phyloP scores from a whole-genome alignment of 768 basidiomycete genomes.

The Sarcodon sp. region DNA sequence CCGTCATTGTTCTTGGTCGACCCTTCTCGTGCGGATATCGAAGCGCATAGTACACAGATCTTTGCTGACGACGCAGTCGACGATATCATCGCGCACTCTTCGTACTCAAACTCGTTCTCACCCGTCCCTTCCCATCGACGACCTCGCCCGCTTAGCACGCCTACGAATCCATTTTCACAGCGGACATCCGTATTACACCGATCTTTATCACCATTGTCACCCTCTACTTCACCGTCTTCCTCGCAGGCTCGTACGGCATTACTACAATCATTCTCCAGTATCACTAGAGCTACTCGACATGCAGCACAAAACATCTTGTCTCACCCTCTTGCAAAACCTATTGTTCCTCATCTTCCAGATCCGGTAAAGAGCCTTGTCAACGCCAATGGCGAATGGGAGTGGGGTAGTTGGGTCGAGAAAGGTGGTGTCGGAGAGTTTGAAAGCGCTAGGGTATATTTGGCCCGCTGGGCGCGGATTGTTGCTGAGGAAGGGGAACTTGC shows the following conservation, averaged over 20 bases:
- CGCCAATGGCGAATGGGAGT: slow-evolving; percentile 84
- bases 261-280: slow-evolving; percentile 88
- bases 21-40: slow-evolving; percentile 85
- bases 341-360: slow-evolving; percentile 91
- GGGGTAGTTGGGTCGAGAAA: slow-evolving; percentile 89
- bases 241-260: slow-evolving; percentile 73
- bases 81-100: slow-evolving; percentile 71
- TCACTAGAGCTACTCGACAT: slow-evolving; percentile 86
- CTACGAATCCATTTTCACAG: slow-evolving; percentile 41
- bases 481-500: slow-evolving; percentile 96
- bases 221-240: slow-evolving; percentile 23
- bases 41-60: slow-evolving; percentile 75
- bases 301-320: slow-evolving; percentile 92
- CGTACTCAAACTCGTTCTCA: slow-evolving; percentile 64
- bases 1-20: slow-evolving; percentile 84
- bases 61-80: slow-evolving; percentile 84
- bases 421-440: slow-evolving; percentile 94
- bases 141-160: slow-evolving; percentile 47
- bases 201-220: slow-evolving; percentile 45
- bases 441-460: slow-evolving; percentile 90
- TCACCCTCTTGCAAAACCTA: slow-evolving; percentile 91
- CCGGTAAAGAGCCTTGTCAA: slow-evolving; percentile 85
- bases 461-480: slow-evolving; percentile 92
- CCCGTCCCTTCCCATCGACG: slow-evolving; percentile 77
- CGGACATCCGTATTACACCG: slow-evolving; percentile 73